Base-by-base conservation (phyloP, 108 stramenopile species). In the Pseudonitzschia multistriata region DNA sequence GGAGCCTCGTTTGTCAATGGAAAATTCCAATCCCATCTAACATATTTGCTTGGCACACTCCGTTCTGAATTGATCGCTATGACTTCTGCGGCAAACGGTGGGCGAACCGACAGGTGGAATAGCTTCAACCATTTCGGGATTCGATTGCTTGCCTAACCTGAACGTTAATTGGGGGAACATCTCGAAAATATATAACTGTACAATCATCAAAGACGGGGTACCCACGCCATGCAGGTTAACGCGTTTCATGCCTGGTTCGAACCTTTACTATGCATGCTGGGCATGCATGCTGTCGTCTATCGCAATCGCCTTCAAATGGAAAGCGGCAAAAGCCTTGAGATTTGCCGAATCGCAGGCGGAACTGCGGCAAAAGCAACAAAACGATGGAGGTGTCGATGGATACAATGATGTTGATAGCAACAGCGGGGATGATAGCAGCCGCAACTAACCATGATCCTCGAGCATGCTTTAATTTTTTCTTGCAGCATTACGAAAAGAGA, bases 241-340 rank as follows among this genome's bases (percentile, higher is more conserved):
- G 11, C 53, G 37, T 10, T 21, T 27, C 24, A 55, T 78, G 24
- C 89, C 89, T 3, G 89, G 89, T 14, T 82, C 84, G 11, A 90
- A 90, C 60, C 68, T 90, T 3, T 90, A 84, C 62, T 66, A 81
- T 39, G 65, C 82, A 5, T 52, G 66, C 0, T 90, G 89, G 89
- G 64, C 56, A 24, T 79, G 78, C 22, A 78, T 90, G 53, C 49
- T 82, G 3, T 40, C 84, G 6, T 78, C 77, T 24, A 25, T 87
- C 14, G 77, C 64, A 35, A 73, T 90, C 49, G 72, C 86, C 24
- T 79, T 87, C 1, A 80, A 71, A 50, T 90, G 89, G 89, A 90
- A 90, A 49, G 77, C 84, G 21, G 83, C 84, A n/a, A 79, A 85
- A 30, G 89, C 89, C 19, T 64, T 87, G 34, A 80, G 84, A 57